Conservation (phyloP, 495 filamentous ascomycete genomes). For the Cercophora samala region DNA sequence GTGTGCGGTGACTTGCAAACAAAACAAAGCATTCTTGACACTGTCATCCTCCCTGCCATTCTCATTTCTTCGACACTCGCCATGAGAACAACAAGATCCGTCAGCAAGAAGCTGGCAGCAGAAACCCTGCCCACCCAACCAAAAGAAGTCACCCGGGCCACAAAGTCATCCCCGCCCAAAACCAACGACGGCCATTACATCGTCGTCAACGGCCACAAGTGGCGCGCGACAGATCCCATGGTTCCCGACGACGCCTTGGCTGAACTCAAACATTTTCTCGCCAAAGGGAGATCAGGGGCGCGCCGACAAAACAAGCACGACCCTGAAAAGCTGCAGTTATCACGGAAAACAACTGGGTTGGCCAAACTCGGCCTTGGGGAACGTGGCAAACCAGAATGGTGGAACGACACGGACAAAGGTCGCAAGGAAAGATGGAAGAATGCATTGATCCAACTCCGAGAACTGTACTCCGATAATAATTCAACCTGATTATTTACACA, state of each 20-base stretch:
- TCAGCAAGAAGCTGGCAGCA: not conserved
- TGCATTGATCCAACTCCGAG: conserved; percentile 10
- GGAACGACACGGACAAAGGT: conserved; percentile 17
- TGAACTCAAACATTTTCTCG: conserved; percentile 20
- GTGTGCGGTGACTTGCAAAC: too few species aligned
- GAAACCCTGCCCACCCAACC: not conserved
- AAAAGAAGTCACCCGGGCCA: not conserved
- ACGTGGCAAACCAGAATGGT: conserved; percentile 22
- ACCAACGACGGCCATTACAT: conserved; percentile 17
- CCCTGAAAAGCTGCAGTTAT: not conserved
- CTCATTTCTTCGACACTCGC: too few species aligned
- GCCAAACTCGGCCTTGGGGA: conserved; percentile 17
- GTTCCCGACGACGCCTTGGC: conserved; percentile 2
- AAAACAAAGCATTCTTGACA: too few species aligned
- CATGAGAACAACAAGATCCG: not conserved
- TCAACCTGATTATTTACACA: not conserved
- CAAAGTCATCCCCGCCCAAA: conserved; percentile 9
- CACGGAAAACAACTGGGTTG: conserved; percentile 5
- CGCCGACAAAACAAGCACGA: not conserved
- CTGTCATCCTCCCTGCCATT: too few species aligned
- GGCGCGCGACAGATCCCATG: conserved; percentile 19
- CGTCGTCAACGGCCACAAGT: conserved; percentile 15
- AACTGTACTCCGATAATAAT: not conserved
- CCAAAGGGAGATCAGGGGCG: conserved; percentile 8
- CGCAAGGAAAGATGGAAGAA: conserved; percentile 17